phyloP scores from a whole-genome alignment of 2,329 filamentous ascomycete species.

The Arthrobotrys sphaeroides region DNA sequence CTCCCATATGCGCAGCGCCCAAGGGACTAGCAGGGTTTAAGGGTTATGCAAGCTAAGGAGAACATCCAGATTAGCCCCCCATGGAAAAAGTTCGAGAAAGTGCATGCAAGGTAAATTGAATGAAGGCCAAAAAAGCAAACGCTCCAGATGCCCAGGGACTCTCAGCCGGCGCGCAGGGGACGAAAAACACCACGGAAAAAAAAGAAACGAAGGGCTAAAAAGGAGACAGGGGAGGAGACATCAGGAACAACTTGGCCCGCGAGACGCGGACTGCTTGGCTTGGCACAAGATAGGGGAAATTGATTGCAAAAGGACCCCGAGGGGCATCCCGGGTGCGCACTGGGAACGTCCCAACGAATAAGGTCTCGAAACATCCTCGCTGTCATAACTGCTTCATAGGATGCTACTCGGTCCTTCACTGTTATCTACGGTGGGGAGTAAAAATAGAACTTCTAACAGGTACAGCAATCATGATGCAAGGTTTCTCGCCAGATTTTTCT shows the following conservation, averaged over 20 bases:
- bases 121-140: slow-evolving; percentile 52
- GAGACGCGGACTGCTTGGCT: slow-evolving; percentile 34
- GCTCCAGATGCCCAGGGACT: slow-evolving; percentile 20
- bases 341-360: not conserved
- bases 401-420: not conserved
- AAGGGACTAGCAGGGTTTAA: slow-evolving; percentile 51
- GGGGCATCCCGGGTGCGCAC: slow-evolving; percentile 24
- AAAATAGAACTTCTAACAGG: slow-evolving; percentile 31
- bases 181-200: slow-evolving; percentile 34
- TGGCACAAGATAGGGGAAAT: slow-evolving; percentile 53
- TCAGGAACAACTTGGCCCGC: slow-evolving; percentile 44
- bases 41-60: slow-evolving; percentile 52
- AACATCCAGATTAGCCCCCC: slow-evolving; percentile 52
- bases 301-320: slow-evolving; percentile 19
- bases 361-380: not conserved
- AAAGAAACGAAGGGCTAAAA: slow-evolving; percentile 17
- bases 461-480: slow-evolving; percentile 21
- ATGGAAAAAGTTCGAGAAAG: slow-evolving; percentile 49
- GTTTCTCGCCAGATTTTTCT: slow-evolving; percentile 1
- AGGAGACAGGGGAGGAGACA: slow-evolving; percentile 24
- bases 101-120: slow-evolving; percentile 54
- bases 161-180: slow-evolving; percentile 45
- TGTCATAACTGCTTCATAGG: slow-evolving; percentile 13
- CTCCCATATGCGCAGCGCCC: slow-evolving; percentile 50
- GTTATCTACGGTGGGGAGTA: slow-evolving; percentile 13